Evolutionary conservation across 2,329 filamentous ascomycete species (phyloP).

Genomic region (Dactylellina sp.): DNA sequence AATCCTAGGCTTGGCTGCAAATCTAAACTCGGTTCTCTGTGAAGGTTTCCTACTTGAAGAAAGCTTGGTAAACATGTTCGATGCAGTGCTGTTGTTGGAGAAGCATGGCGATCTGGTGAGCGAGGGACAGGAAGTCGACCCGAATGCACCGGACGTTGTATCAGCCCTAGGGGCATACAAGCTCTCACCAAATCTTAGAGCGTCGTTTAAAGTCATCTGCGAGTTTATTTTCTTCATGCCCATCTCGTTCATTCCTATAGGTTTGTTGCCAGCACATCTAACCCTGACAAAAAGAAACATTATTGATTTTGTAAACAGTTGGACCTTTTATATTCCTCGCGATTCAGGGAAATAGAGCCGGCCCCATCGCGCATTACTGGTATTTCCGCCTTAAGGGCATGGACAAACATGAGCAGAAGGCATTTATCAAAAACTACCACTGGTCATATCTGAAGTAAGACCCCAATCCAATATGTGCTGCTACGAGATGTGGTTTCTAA

Average conservation of each 20-base stretch:
- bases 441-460: slow-evolving; percentile 86
- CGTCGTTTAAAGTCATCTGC: slow-evolving; percentile 58
- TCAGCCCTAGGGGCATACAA: slow-evolving; percentile 57
- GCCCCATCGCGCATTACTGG: slow-evolving; percentile 56
- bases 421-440: slow-evolving; percentile 74
- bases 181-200: slow-evolving; percentile 58
- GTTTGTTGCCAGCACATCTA: slow-evolving; percentile 7
- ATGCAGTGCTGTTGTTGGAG: slow-evolving; percentile 54
- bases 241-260: slow-evolving; percentile 48
- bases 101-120: slow-evolving; percentile 31
- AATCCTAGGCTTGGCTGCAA: slow-evolving; percentile 76
- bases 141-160: slow-evolving; percentile 44
- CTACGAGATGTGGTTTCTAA: neutral
- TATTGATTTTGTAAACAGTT: slow-evolving; percentile 15
- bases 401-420: slow-evolving; percentile 77
- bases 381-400: slow-evolving; percentile 79
- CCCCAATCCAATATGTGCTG: neutral
- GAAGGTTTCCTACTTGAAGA: slow-evolving; percentile 72
- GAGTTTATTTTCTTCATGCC: slow-evolving; percentile 64
- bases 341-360: slow-evolving; percentile 54
- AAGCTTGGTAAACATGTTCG: slow-evolving; percentile 75
- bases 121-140: slow-evolving; percentile 49
- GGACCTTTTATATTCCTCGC: slow-evolving; percentile 57
- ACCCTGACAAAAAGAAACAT: neutral
- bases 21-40: slow-evolving; percentile 69